Base-by-base conservation (phyloP, 345 rosid genomes). In the Citrus sp. region DNA sequence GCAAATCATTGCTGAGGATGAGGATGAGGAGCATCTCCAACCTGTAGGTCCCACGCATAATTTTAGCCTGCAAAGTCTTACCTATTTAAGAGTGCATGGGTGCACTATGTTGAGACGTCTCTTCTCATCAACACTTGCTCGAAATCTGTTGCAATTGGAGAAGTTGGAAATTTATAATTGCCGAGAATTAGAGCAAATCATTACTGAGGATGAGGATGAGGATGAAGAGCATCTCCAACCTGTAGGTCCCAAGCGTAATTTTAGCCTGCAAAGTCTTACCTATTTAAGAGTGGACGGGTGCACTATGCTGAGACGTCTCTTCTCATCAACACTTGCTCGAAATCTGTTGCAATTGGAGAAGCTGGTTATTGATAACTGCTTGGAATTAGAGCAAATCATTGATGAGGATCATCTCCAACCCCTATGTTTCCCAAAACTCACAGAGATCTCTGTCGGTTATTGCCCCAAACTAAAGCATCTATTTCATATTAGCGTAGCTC, bases 1-100 rank as follows among this genome's bases (percentile, higher is more conserved):
- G 60, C 70, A 75, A 38, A 12, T 75, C 56, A 24, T 75, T 42
- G 70, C 10, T 60, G 77, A 25, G 4, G 77, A 74, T 10, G 51
- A 46, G 25, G n/a, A 16, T 10, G 19, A 34, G 35, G 35, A 34
- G 4, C 35, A 34, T 34, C 35, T 34, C 35, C 35, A 34, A 34
- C 35, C 35, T n/a, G 27, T 27, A 40, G 46, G 12, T 8, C 46
- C 46, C 12, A 9, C 46, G 0, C 46, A 40, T 2, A 40, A 7
- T 40, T 40, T 40, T 9, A 40, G 46, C 46, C 46, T 8, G 46
- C 54, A 49, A 49, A 49, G 13, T 49, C 54, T 49, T 49, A 49
- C 54, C 54, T 0, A 1, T 0, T 40, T 49, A 49, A 3, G 0
- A 4, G 14, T 49, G 18, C 0, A 4, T 0, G 4, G 19, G 5